A percentile compares a stretch with the other conserved stretches of the same genome.
Conservation (phyloP, 306 rosid genomes). For the Cyamopsis tetragonoloba region DNA sequence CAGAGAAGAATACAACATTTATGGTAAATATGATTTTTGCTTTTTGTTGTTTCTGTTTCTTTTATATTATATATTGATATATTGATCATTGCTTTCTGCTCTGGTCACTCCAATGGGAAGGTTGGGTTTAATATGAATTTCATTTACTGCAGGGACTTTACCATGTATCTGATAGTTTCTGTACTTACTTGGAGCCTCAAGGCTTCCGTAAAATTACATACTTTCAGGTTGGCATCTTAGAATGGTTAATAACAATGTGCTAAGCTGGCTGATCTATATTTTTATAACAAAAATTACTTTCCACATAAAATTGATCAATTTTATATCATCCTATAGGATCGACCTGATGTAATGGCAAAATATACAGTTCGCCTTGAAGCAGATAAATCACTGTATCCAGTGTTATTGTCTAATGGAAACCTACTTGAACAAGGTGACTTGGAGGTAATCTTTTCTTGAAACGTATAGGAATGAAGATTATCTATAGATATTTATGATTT, state of each 20-base stretch:
- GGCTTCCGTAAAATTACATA: slow-evolving; percentile 95
- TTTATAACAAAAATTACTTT: slow-evolving; percentile 17
- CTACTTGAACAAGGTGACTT: slow-evolving; percentile 77
- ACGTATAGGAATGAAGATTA: not conserved
- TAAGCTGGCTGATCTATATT: not conserved
- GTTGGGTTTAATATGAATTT: slow-evolving; percentile 20
- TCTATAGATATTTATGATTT: slow-evolving; percentile 10
- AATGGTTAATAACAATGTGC: not conserved
- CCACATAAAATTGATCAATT: slow-evolving; percentile 26
- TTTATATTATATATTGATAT: no score
- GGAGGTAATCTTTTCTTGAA: slow-evolving; percentile 54
- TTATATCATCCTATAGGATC: slow-evolving; percentile 66
- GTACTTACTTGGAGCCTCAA: slow-evolving; percentile 98
- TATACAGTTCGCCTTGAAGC: slow-evolving; percentile 81
- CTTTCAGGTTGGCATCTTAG: slow-evolving; percentile 66
- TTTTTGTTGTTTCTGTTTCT: not conserved
- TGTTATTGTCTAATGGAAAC: slow-evolving; percentile 91
- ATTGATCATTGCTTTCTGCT: not conserved
- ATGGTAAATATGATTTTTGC: slow-evolving; percentile 49
- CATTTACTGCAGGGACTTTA: slow-evolving; percentile 73
- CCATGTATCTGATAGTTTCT: slow-evolving; percentile 89
- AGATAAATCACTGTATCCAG: slow-evolving; percentile 85
- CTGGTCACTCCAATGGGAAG: not conserved
- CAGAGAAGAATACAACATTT: slow-evolving; percentile 85
- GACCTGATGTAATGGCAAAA: slow-evolving; percentile 97